Evolutionary conservation across 1,284 basidiomycete genomes (phyloP), one percentile per base, ranked within the genome.

Genomic region (Cryptococcus sp.): DNA sequence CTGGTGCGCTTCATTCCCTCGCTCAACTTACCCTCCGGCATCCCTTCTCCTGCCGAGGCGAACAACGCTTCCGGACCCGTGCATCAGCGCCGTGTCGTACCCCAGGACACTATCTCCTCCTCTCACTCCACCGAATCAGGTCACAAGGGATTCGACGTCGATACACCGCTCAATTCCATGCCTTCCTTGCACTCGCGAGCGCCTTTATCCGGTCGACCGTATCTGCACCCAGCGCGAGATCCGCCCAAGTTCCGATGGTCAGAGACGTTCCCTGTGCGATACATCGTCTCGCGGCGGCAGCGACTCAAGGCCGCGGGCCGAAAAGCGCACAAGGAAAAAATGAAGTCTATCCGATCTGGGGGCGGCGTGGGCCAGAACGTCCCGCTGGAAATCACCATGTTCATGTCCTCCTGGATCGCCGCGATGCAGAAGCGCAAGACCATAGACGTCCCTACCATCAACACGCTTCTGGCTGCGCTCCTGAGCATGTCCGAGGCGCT

Each of bases 331-430:
- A 61, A 79, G 82, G 46, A 75, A 85, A 22, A 83, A 82, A 65
- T 86, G 86, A 25, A 86, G 83, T 73, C 86, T 83, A 67, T 85
- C 82, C 3, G 85, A 84, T 22, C 79, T 78, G 57, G 64, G 84
- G 50, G 65, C n/a, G 69, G 80, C 7, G 79, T 83, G 19, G 85
- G 84, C 44, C 86, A 87, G 60, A 89, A 89, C 71, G 74, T 89
- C 40, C 88, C 88, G 0, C 76, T 89, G 53, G 88, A 89, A 77
- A 83, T 90, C 54, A 86, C 85, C 8, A 76, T 89, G 58, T 90
- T 89, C 75, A 79, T 90, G 71, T 86, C 85, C 57, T 85, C 86
- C 35, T 89, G 87, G 71, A 81, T 89, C 17, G 79, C 86, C 0
- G 80, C 83, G 0, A 71, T 89, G 59, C 87, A 88, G 70, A 62